Evolutionary conservation across 2,329 filamentous ascomycete genomes (phyloP).

Genomic region (Fusarium nisikadoi): DNA sequence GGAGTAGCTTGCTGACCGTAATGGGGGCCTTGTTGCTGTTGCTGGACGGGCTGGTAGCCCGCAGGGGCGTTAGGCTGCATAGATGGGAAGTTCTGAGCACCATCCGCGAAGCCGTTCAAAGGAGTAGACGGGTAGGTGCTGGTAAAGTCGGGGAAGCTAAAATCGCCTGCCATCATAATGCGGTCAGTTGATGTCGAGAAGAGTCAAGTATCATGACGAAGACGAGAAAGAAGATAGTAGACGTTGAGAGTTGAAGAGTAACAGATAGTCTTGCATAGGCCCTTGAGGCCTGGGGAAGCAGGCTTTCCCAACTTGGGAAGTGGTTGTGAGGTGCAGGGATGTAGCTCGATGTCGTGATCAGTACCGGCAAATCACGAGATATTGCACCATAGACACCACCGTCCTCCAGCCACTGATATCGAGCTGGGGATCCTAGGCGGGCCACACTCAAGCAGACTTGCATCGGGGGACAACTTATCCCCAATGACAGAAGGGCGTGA

Average conservation of each 20-base stretch:
- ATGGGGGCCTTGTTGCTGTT: constrained; percentile 41
- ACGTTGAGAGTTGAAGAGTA: constrained; percentile 34
- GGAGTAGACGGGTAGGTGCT: constrained; percentile 62
- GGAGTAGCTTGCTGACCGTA: constrained; percentile 46
- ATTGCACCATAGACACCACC: constrained; percentile 69
- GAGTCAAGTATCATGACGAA: constrained; percentile 39
- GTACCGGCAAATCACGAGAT: constrained; percentile 63
- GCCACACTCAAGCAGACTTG: constrained; percentile 39
- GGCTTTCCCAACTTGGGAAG: constrained; percentile 44
- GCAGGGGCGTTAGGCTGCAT: constrained; percentile 64
- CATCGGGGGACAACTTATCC: constrained; percentile 38
- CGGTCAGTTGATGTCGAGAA: constrained; percentile 43
- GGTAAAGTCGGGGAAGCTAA: constrained; percentile 66
- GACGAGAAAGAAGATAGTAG: constrained; percentile 24
- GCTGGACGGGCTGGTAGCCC: constrained; percentile 56
- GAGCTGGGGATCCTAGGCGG: constrained; percentile 26
- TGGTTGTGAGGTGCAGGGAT: constrained; percentile 39
- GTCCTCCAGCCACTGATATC: constrained; percentile 48
- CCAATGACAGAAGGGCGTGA: constrained; percentile 31
- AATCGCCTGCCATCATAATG: constrained; percentile 65
- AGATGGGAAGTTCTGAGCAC: constrained; percentile 57
- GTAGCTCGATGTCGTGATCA: constrained; percentile 43
- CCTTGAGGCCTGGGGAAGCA: constrained; percentile 34
- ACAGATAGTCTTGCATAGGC: constrained; percentile 35
- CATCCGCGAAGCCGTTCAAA: constrained; percentile 54